phyloP scores from a whole-genome alignment of 108 stramenopile genomes.

The Skeletonema potamos region DNA sequence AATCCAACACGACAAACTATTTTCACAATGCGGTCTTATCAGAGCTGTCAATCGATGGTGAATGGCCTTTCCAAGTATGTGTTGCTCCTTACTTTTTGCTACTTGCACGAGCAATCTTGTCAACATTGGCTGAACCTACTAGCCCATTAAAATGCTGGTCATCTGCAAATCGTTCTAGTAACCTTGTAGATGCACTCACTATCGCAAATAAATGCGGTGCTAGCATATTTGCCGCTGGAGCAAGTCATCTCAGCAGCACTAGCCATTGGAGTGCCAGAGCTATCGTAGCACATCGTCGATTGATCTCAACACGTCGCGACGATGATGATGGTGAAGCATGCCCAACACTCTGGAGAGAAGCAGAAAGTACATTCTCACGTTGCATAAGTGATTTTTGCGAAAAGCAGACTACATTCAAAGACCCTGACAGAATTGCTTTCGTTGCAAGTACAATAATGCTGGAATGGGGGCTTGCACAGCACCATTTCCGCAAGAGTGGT shows the following conservation, averaged over 20 bases:
- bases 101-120: slow-evolving; percentile 67
- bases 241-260: slow-evolving; percentile 20
- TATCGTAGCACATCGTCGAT: slow-evolving; percentile 69
- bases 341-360: slow-evolving; percentile 60
- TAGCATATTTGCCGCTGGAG: slow-evolving; percentile 18
- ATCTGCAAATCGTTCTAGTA: background rate
- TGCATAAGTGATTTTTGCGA: slow-evolving; percentile 25
- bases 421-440: slow-evolving; percentile 12
- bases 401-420: background rate
- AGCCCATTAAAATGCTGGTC: slow-evolving; percentile 32
- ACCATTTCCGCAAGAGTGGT: slow-evolving; percentile 72
- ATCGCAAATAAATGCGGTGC: background rate
- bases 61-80: slow-evolving; percentile 75
- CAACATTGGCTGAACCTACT: slow-evolving; percentile 50
- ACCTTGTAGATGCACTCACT: background rate
- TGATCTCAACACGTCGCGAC: slow-evolving; percentile 50
- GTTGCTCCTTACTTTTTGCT: slow-evolving; percentile 69
- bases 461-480: slow-evolving; percentile 89
- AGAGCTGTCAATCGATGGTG: slow-evolving; percentile 69
- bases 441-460: slow-evolving; percentile 58
- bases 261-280: slow-evolving; percentile 72
- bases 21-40: slow-evolving; percentile 75
- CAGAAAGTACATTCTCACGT: slow-evolving; percentile 24
- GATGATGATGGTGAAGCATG: slow-evolving; percentile 63
- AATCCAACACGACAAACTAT: slow-evolving; percentile 15